A percentile compares a stretch with the other conserved stretches of the same genome.
These are phyloP conservation scores for Paramecium sonneborni DNA, from an alignment of 73 alveolate genomes.

Conservation along the genomic window DNA sequence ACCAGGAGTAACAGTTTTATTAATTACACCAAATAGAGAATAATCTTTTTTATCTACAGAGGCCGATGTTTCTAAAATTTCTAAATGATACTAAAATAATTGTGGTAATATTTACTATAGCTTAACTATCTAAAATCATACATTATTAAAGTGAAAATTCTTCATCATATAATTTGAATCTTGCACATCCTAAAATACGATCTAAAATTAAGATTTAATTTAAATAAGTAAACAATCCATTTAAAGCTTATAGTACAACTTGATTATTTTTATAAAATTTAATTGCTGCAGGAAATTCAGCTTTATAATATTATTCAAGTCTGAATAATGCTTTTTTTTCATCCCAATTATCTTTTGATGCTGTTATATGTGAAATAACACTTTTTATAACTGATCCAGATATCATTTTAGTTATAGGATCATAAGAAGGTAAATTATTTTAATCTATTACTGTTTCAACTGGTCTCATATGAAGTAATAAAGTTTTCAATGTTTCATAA, in stretches of 20 bases:
- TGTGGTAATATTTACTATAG: not conserved
- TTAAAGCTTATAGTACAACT: not conserved
- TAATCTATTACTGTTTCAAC: slow-evolving; percentile 49
- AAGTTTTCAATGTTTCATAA: slow-evolving; percentile 47
- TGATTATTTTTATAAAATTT: not conserved
- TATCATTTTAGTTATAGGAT: slow-evolving; percentile 11
- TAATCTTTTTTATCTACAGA: slow-evolving; percentile 60
- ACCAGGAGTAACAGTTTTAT: slow-evolving; percentile 74
- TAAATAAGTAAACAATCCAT: slow-evolving; percentile 58
- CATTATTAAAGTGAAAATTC: slow-evolving; percentile 23
- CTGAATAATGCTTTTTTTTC: slow-evolving; percentile 30
- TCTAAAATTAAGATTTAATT: slow-evolving; percentile 53
- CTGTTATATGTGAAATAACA: slow-evolving; percentile 9
- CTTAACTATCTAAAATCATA: slow-evolving; percentile 61
- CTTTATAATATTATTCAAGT: slow-evolving; percentile 7
- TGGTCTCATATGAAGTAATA: slow-evolving; percentile 59
- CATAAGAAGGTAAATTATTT: not conserved
- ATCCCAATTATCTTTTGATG: slow-evolving; percentile 59
- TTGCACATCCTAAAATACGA: slow-evolving; percentile 51
- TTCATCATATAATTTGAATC: slow-evolving; percentile 58
- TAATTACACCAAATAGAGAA: slow-evolving; percentile 70
- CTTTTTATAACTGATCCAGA: not conserved
- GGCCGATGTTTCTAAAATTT: not conserved
- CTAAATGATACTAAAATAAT: slow-evolving; percentile 45
- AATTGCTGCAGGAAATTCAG: slow-evolving; percentile 3